phyloP scores from a whole-genome alignment of 2,329 filamentous ascomycete genomes.

The Aspergillus sp. region DNA sequence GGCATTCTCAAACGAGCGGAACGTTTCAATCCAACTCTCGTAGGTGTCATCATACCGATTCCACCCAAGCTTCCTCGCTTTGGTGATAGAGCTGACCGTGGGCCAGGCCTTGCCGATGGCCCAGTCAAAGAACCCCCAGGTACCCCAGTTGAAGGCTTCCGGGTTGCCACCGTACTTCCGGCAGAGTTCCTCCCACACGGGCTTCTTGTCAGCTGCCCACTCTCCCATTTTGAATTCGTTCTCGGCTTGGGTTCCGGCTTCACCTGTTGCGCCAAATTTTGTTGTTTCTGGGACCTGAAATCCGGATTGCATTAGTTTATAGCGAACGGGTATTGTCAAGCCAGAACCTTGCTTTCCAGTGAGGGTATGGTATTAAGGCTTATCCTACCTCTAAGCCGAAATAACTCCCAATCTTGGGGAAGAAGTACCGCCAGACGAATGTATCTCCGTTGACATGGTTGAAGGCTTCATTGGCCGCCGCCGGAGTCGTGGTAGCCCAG shows the following conservation, averaged over 20 bases:
- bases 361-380: too few species aligned
- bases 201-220: slow-evolving; percentile 26
- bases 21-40: slow-evolving; percentile 26
- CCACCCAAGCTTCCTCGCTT: slow-evolving; percentile 26
- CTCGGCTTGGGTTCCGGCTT: too few species aligned
- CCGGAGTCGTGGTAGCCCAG: slow-evolving; percentile 21
- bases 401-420: slow-evolving; percentile 21
- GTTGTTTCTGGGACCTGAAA: slow-evolving; percentile 17
- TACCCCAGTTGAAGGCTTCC: slow-evolving; percentile 27
- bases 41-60: slow-evolving; percentile 18
- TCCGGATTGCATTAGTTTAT: too few species aligned
- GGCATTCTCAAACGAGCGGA: slow-evolving; percentile 23
- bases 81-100: slow-evolving; percentile 22
- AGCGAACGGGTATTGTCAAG: too few species aligned
- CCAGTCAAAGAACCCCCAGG: slow-evolving; percentile 28
- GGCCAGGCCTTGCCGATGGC: slow-evolving; percentile 22
- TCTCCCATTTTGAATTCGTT: slow-evolving; percentile 23
- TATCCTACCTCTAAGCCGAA: slow-evolving; percentile 21
- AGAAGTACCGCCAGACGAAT: slow-evolving; percentile 29
- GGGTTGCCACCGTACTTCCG: slow-evolving; percentile 22
- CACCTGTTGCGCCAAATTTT: background rate
- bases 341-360: too few species aligned
- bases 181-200: slow-evolving; percentile 21
- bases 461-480: slow-evolving; percentile 28
- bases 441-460: slow-evolving; percentile 30